Conservation (phyloP, 768 basidiomycete species). For the Trametes cubensis region DNA sequence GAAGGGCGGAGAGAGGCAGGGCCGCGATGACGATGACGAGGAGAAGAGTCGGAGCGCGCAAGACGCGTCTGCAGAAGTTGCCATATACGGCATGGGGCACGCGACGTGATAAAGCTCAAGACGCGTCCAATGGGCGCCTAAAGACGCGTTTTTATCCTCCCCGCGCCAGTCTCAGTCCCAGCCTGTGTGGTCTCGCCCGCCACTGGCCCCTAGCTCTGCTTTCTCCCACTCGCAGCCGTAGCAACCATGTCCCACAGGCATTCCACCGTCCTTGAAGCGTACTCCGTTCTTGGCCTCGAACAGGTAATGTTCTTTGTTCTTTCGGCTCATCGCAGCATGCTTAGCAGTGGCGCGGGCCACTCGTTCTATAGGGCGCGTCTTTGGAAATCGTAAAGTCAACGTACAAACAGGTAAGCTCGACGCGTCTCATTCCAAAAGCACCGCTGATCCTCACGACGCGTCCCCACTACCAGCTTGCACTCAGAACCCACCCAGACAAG, state of each 20-base stretch:
- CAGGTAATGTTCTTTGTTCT: slow-evolving; percentile 41
- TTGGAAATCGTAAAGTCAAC: slow-evolving; percentile 66
- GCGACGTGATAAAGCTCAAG: slow-evolving; percentile 8
- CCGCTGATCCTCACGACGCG: background rate
- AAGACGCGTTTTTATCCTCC: slow-evolving; percentile 18
- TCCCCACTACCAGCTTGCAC: slow-evolving; percentile 48
- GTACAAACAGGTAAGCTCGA: slow-evolving; percentile 63
- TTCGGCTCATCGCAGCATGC: background rate
- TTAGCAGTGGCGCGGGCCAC: background rate
- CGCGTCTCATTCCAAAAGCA: background rate
- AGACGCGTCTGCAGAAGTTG: slow-evolving; percentile 6
- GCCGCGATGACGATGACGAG: background rate
- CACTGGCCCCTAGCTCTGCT: background rate
- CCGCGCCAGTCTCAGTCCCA: background rate
- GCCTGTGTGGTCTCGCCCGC: background rate
- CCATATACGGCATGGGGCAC: slow-evolving; percentile 7
- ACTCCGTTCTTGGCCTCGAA: slow-evolving; percentile 52
- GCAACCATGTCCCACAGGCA: slow-evolving; percentile 41
- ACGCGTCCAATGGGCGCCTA: slow-evolving; percentile 18
- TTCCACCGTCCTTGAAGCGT: slow-evolving; percentile 41
- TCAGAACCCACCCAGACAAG: slow-evolving; percentile 78
- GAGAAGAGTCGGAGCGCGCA: background rate
- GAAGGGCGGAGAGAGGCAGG: background rate
- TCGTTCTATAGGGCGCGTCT: slow-evolving; percentile 51
- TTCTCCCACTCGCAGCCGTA: background rate